Evolutionary conservation across 1,284 basidiomycete genomes (phyloP).

Genomic region (Cutaneotrichosporon sp.): DNA sequence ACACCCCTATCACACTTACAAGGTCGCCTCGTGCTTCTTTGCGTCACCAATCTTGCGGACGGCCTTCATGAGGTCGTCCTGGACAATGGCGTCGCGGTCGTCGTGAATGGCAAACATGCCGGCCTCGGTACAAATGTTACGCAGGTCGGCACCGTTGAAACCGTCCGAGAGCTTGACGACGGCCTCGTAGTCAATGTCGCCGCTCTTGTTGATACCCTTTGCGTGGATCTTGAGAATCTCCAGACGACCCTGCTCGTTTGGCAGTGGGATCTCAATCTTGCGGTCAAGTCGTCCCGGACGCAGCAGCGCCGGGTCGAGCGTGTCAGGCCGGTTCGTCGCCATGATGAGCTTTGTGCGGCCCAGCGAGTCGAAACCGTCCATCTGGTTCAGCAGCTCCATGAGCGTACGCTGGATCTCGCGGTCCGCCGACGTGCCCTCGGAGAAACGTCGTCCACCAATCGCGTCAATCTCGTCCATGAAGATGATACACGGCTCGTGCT

Average conservation of each 20-base stretch:
- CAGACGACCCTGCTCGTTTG: slow-evolving; percentile 87
- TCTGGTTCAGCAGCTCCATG: slow-evolving; percentile 99
- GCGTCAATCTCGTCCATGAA: slow-evolving; percentile 84
- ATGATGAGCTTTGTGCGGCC: slow-evolving; percentile 97
- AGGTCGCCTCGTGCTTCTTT: slow-evolving; percentile 78
- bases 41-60: slow-evolving; percentile 91
- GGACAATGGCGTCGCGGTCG: slow-evolving; percentile 81
- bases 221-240: slow-evolving; percentile 99
- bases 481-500: slow-evolving; percentile 88
- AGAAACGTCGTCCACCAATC: slow-evolving; percentile 91
- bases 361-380: slow-evolving; percentile 98
- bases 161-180: slow-evolving; percentile 93
- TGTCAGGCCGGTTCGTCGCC: slow-evolving; percentile 95
- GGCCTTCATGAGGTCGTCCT: slow-evolving; percentile 98
- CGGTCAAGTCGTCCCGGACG: slow-evolving; percentile 93
- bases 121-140: slow-evolving; percentile 96
- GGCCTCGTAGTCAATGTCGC: slow-evolving; percentile 92
- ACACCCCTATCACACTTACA: slow-evolving; percentile 5
- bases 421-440: slow-evolving; percentile 97
- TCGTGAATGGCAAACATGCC: slow-evolving; percentile 99
- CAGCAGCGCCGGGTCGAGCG: slow-evolving; percentile 92
- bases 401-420: slow-evolving; percentile 97
- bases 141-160: slow-evolving; percentile 92
- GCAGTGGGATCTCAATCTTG: slow-evolving; percentile 96
- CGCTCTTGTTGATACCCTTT: slow-evolving; percentile 87